Percentiles rank a stretch among this genome's conserved stretches.
Conservation (phyloP, 2,329 filamentous ascomycete genomes). For the Conoideocrella luteorostrata region DNA sequence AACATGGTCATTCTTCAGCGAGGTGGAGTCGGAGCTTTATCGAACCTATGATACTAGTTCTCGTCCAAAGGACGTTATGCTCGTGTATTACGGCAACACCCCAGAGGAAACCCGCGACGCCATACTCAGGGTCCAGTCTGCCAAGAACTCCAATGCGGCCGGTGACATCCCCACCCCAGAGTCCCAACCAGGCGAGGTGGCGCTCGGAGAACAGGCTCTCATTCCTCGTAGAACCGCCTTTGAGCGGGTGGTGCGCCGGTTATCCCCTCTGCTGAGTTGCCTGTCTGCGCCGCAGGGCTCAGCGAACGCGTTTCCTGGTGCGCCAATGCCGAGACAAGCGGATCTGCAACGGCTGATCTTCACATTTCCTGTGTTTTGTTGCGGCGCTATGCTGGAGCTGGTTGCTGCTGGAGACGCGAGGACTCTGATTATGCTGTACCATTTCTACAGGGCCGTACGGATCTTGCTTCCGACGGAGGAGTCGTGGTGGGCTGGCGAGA, state of each 20-base stretch:
- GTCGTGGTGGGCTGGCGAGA: background rate
- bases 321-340: background rate
- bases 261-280: constrained; percentile 15
- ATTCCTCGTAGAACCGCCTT: constrained; percentile 14
- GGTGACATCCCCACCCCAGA: background rate
- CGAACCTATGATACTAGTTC: background rate
- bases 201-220: too few relatives aligned
- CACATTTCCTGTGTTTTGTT: background rate
- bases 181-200: too few relatives aligned
- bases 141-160: background rate
- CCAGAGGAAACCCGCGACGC: too few relatives aligned
- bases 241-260: constrained; percentile 12
- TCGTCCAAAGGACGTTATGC: background rate
- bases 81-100: too few relatives aligned
- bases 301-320: background rate
- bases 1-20: background rate
- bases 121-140: too few relatives aligned
- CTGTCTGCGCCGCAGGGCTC: background rate
- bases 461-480: background rate
- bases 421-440: background rate
- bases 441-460: background rate
- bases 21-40: background rate
- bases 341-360: background rate
- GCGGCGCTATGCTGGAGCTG: background rate
- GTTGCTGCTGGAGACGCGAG: background rate